Base-by-base conservation (phyloP, 73 alveolate species). In the Blepharisma japonicum region DNA sequence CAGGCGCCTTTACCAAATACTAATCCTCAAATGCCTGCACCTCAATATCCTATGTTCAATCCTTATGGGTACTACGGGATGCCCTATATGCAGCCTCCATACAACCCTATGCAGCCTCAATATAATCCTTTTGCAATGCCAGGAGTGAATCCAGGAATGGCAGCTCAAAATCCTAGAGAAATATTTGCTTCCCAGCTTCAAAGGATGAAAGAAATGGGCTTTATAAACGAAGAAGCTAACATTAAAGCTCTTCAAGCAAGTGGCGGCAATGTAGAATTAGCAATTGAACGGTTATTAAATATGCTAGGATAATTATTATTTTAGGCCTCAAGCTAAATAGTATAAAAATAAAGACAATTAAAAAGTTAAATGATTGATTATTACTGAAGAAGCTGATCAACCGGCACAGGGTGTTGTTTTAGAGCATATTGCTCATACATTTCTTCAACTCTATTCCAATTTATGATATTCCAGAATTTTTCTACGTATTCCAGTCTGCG, bases 171-270 rank as follows among this genome's bases (percentile, higher is more conserved):
- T 78, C 94, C 94, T 48, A 94, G 89, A 82, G 98, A 89, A 80
- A 89, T 86, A 80, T 96, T 89, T 92, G 92, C 91, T 46, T 85
- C 89, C 18, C 97, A 96, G 86, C 85, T 94, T 39, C 87, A 89
- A 55, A 90, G 91, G 83, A 88, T 96, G 86, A 83, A 94, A 84
- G 99, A 92, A 55, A 92, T 96, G 98, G 99, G 99, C 68, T 96
- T 94, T 86, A 85, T 91, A 45, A 95, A 96, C 71, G 98, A 94
- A 83, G 94, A 90, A 55, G 89, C 94, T 38, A 96, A 94, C 78
- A 81, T 96, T 32, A 95, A 96, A 25, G 96, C 96, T 56, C 91
- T 96, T 55, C 93, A 87, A 53, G 96, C 97, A 54, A 92, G 98
- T 53, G 83, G 90, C 49, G 99, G 99, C 47, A 94, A 96, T 79